Percentiles rank a stretch among this genome's conserved stretches.
These are phyloP conservation scores for Ustilago loliicola DNA, from an alignment of 1,284 basidiomycete species.

Conservation along the genomic window DNA sequence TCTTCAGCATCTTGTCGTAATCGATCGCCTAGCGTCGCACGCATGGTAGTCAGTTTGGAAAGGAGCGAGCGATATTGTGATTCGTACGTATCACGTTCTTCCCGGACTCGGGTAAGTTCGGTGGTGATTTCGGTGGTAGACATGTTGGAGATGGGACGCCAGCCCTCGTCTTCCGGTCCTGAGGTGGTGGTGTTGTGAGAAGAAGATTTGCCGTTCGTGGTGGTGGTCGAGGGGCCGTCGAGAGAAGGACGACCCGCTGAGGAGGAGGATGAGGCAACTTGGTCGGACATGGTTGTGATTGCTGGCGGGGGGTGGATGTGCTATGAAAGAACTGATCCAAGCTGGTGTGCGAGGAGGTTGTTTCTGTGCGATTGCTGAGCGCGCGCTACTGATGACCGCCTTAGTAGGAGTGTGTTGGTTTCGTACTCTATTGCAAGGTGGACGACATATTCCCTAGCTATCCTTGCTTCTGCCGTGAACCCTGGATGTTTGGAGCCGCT, in stretches of 20 bases:
- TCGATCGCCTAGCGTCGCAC: conserved; percentile 91
- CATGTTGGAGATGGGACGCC: conserved; percentile 24
- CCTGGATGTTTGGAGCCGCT: no score
- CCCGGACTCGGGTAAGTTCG: conserved; percentile 63
- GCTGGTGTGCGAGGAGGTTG: no score
- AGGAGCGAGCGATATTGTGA: conserved; percentile 88
- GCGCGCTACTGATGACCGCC: no score
- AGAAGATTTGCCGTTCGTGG: background rate
- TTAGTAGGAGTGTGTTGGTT: no score
- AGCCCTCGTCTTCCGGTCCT: conserved; percentile 6
- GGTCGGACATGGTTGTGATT: background rate
- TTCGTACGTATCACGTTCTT: conserved; percentile 87
- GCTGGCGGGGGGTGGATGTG: background rate
- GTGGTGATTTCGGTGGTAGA: conserved; percentile 9
- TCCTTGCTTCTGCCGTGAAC: no score
- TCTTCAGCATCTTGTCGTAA: conserved; percentile 87
- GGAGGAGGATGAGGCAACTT: background rate
- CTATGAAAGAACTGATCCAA: background rate
- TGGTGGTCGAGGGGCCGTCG: background rate
- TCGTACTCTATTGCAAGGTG: no score
- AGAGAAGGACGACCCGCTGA: conserved; percentile 13
- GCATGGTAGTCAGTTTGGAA: conserved; percentile 90
- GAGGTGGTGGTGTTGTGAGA: background rate
- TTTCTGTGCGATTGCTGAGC: no score
- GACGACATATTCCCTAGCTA: no score